A percentile compares a stretch with the other conserved stretches of the same genome.
Evolutionary conservation across 176 grass and related monocot species (phyloP).

Genomic region (Tuctoria greenei): DNA sequence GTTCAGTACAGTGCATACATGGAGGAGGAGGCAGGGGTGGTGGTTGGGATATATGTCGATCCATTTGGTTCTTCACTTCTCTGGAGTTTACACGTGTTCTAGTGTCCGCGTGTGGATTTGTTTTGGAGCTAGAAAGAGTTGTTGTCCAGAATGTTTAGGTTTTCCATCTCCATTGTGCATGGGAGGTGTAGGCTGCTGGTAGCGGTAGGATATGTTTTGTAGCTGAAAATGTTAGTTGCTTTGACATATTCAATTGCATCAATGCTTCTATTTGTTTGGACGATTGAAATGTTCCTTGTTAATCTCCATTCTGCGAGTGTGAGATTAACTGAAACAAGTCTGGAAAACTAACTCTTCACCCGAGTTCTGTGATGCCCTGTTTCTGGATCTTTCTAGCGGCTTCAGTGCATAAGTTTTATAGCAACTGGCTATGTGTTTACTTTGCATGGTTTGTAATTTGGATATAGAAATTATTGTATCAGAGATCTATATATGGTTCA

Average conservation of each 20-base stretch:
- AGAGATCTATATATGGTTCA: not conserved
- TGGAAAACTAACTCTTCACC: not conserved
- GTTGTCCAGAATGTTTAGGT: not conserved
- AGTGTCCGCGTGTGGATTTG: not conserved
- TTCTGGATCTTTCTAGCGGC: not conserved
- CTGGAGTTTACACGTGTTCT: not conserved
- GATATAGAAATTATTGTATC: not conserved
- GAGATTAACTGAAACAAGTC: not conserved
- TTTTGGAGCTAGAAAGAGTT: not conserved
- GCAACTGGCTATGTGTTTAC: not conserved
- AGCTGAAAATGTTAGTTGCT: not conserved
- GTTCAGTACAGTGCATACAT: not conserved
- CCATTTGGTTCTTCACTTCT: not conserved
- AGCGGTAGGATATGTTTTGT: conserved; percentile 3
- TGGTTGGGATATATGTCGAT: conserved; percentile 5
- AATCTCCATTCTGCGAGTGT: not conserved
- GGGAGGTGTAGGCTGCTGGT: not conserved
- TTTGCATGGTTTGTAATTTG: not conserved
- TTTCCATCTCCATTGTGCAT: not conserved
- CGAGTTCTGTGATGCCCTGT: not conserved
- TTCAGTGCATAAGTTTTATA: not conserved
- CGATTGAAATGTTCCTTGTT: not conserved
- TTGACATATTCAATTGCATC: conserved; percentile 2
- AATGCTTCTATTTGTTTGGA: not conserved
- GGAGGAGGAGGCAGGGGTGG: too few relatives aligned